Evolutionary conservation across 345 rosid genomes (phyloP).

Genomic region (Eucalyptus erythrocorys): DNA sequence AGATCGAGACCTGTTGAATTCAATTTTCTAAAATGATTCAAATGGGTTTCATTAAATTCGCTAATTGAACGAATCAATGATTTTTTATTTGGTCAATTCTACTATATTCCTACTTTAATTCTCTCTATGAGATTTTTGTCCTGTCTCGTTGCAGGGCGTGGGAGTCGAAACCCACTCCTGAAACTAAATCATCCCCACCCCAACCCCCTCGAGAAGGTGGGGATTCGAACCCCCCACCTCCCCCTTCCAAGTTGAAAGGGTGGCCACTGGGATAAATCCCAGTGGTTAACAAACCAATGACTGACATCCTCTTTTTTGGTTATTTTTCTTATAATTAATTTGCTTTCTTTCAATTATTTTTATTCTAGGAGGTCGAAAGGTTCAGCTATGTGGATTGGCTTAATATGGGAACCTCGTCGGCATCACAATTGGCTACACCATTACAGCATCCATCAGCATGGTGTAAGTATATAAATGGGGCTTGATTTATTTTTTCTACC

Average conservation of each 20-base stretch:
- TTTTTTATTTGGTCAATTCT: too few species aligned
- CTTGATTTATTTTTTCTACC: not conserved
- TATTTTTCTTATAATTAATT: not conserved
- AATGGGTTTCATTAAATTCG: not conserved
- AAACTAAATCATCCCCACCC: too few species aligned
- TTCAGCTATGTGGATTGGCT: slow-evolving; percentile 60
- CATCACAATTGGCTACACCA: slow-evolving; percentile 70
- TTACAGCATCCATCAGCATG: slow-evolving; percentile 88
- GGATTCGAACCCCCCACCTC: too few species aligned
- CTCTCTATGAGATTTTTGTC: too few species aligned
- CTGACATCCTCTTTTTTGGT: not conserved
- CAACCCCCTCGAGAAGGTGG: too few species aligned
- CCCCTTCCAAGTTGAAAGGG: too few species aligned
- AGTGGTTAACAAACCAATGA: too few species aligned
- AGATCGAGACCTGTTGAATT: not conserved
- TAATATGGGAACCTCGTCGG: slow-evolving; percentile 70
- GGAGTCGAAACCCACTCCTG: too few species aligned
- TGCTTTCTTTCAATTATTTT: not conserved
- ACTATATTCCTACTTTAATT: too few species aligned
- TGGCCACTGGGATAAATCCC: too few species aligned
- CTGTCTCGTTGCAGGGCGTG: too few species aligned
- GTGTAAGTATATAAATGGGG: slow-evolving; percentile 41
- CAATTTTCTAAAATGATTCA: not conserved
- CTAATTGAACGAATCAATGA: not conserved
- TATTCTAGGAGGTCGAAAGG: slow-evolving; percentile 43